These are phyloP conservation scores for Polyplosphaeria fusca DNA, from an alignment of 495 filamentous ascomycete genomes.

Conservation along the genomic window DNA sequence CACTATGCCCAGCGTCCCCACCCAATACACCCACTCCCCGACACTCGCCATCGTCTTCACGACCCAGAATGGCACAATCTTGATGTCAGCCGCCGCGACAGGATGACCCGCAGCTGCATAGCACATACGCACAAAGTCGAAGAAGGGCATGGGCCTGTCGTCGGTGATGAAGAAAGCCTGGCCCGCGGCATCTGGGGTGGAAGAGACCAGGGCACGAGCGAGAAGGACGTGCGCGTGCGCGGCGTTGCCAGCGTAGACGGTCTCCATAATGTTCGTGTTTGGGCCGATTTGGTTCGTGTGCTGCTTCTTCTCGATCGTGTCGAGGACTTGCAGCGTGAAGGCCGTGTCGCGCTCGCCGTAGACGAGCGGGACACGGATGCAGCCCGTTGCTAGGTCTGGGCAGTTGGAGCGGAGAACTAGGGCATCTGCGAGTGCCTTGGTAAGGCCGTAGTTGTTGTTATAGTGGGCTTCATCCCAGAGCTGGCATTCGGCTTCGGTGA, in stretches of 20 bases:
- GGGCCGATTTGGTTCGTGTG: slow-evolving; percentile 35
- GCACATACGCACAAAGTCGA: slow-evolving; percentile 32
- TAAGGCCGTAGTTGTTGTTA: slow-evolving; percentile 25
- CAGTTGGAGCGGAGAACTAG: slow-evolving; percentile 32
- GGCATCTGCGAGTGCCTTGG: slow-evolving; percentile 38
- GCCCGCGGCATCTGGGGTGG: slow-evolving; percentile 14
- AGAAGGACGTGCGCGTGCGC: slow-evolving; percentile 21
- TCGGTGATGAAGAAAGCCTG: slow-evolving; percentile 39
- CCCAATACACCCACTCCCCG: slow-evolving; percentile 32
- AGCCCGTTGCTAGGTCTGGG: slow-evolving; percentile 25
- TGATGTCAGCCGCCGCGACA: slow-evolving; percentile 29
- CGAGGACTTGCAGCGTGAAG: slow-evolving; percentile 16
- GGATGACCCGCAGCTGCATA: slow-evolving; percentile 31
- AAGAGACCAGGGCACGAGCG: slow-evolving; percentile 5
- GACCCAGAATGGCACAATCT: slow-evolving; percentile 27
- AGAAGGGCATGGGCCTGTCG: slow-evolving; percentile 32
- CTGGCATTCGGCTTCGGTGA: slow-evolving; percentile 30
- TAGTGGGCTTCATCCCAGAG: slow-evolving; percentile 21
- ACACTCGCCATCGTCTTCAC: slow-evolving; percentile 25
- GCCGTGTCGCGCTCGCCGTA: slow-evolving; percentile 37
- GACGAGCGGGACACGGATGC: slow-evolving; percentile 30
- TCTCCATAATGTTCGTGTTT: slow-evolving; percentile 33
- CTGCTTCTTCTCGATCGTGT: slow-evolving; percentile 26
- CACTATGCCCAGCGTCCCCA: slow-evolving; percentile 31
- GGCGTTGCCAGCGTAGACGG: slow-evolving; percentile 5